Conservation (phyloP, 2,329 filamentous ascomycete species). For the Ophiobolus disseminans region DNA sequence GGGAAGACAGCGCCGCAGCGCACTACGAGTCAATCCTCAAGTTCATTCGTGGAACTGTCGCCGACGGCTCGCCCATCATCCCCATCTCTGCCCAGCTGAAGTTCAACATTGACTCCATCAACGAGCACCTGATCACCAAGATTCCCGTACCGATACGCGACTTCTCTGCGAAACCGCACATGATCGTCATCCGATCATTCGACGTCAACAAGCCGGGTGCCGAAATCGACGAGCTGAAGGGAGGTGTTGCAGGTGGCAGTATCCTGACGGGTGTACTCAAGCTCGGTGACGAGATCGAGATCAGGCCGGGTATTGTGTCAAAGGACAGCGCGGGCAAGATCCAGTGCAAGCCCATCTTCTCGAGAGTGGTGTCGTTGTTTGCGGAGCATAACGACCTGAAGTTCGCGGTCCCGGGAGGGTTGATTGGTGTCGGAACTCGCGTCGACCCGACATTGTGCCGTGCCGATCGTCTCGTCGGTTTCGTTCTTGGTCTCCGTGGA, state of each 20-base stretch:
- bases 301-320: slow-evolving; percentile 96
- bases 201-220: slow-evolving; percentile 99
- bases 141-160: slow-evolving; percentile 92
- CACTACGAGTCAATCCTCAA: slow-evolving; percentile 98
- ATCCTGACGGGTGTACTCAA: slow-evolving; percentile 97
- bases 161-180: slow-evolving; percentile 90
- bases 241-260: slow-evolving; percentile 95
- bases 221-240: slow-evolving; percentile 97
- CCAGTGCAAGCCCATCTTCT: slow-evolving; percentile 97
- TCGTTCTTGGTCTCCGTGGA: slow-evolving; percentile 94
- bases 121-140: slow-evolving; percentile 92
- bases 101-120: slow-evolving; percentile 99
- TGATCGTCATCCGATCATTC: slow-evolving; percentile 99
- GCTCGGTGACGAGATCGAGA: slow-evolving; percentile 97
- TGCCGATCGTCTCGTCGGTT: slow-evolving; percentile 97
- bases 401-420: slow-evolving; percentile 94
- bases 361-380: slow-evolving; percentile 91
- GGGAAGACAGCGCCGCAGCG: slow-evolving; percentile 89
- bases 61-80: slow-evolving; percentile 92
- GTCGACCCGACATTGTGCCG: slow-evolving; percentile 98
- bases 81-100: slow-evolving; percentile 97
- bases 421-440: slow-evolving; percentile 95
- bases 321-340: slow-evolving; percentile 93
- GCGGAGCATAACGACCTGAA: slow-evolving; percentile 98
- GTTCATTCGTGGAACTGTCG: slow-evolving; percentile 97